Conservation (phyloP, 306 rosid genomes). For the Phaseolus lunatus region DNA sequence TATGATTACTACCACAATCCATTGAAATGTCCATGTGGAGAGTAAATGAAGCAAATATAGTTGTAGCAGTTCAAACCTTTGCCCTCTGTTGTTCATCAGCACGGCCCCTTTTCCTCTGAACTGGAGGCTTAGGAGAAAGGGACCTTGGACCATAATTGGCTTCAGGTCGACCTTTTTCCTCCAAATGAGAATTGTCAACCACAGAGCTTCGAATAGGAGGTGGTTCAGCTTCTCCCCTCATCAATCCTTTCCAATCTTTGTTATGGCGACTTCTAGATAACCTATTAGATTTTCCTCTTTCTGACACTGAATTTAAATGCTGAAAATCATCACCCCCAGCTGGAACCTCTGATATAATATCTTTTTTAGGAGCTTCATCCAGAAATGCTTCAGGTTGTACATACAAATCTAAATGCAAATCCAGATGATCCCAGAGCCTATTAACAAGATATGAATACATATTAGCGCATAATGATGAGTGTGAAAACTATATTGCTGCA, state of each 20-base stretch:
- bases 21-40: background rate
- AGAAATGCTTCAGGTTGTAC: constrained; percentile 57
- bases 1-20: background rate
- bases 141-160: constrained; percentile 59
- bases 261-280: constrained; percentile 68
- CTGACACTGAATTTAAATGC: constrained; percentile 61
- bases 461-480: constrained; percentile 28
- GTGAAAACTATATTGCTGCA: constrained; percentile 18
- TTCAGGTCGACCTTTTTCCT: constrained; percentile 50
- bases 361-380: constrained; percentile 58
- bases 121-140: constrained; percentile 53
- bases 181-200: constrained; percentile 50
- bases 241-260: constrained; percentile 86
- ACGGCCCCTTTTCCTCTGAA: constrained; percentile 73
- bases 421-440: constrained; percentile 98
- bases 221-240: constrained; percentile 66
- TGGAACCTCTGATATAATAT: constrained; percentile 54
- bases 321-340: constrained; percentile 49
- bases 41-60: constrained; percentile 29
- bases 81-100: constrained; percentile 63
- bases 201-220: constrained; percentile 69
- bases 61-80: constrained; percentile 60
- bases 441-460: constrained; percentile 30
- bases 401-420: constrained; percentile 65
- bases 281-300: constrained; percentile 57